A percentile compares a stretch with the other conserved stretches of the same genome.
Conservation (phyloP, 805 yeast genomes). For the Candida glaebosa region DNA sequence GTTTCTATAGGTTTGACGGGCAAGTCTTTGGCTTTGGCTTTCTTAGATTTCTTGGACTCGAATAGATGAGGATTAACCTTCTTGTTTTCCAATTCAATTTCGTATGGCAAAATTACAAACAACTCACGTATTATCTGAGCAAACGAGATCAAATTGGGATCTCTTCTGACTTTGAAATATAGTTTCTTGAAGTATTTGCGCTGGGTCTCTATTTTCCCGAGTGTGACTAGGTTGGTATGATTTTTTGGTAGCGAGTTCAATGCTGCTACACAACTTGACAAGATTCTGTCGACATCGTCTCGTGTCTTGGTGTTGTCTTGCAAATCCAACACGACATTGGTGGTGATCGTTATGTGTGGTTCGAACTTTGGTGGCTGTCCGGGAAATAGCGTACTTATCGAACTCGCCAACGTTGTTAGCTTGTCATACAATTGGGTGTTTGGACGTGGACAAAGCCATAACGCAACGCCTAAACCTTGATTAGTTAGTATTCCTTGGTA, state of each 20-base stretch:
- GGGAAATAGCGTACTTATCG: constrained; percentile 67
- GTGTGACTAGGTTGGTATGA: constrained; percentile 37
- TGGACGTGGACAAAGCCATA: constrained; percentile 73
- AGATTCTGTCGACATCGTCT: constrained; percentile 56
- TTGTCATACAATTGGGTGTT: constrained; percentile 54
- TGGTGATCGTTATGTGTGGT: constrained; percentile 75
- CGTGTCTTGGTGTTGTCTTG: constrained; percentile 34
- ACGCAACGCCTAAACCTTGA: constrained; percentile 44
- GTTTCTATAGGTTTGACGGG: constrained; percentile 24
- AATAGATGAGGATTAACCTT: constrained; percentile 37
- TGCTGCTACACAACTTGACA: constrained; percentile 60
- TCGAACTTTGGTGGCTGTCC: constrained; percentile 61
- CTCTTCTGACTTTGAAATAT: constrained; percentile 43
- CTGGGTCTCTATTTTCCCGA: constrained; percentile 46
- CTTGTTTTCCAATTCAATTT: constrained; percentile 32
- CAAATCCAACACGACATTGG: constrained; percentile 48
- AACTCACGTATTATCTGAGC: constrained; percentile 57
- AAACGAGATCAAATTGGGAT: constrained; percentile 47
- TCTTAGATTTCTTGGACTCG: constrained; percentile 12
- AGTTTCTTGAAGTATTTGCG: constrained; percentile 51
- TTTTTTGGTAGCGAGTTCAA: constrained; percentile 35
- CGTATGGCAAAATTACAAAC: constrained; percentile 46
- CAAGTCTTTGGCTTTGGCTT: background rate
- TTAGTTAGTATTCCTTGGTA: constrained; percentile 5
- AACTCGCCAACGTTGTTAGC: constrained; percentile 55